These are phyloP conservation scores for Ploettnerulaceae sp. DNA, from an alignment of 2,329 filamentous ascomycete genomes.

Conservation along the genomic window DNA sequence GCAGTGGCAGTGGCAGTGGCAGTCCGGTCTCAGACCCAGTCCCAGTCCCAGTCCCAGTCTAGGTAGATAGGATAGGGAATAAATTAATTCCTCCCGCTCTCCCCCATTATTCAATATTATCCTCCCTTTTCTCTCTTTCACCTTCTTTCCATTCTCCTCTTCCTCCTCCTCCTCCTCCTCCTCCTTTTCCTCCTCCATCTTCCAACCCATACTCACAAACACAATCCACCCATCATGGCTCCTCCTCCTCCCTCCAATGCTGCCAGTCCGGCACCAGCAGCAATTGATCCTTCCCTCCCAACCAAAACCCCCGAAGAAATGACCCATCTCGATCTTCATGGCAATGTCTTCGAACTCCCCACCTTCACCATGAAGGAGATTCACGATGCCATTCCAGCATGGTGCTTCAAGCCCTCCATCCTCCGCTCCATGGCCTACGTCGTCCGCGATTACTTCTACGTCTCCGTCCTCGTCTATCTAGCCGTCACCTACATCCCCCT, in stretches of 20 bases:
- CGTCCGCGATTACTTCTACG: conserved; percentile 51
- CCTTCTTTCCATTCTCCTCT: not conserved
- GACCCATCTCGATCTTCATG: conserved; percentile 33
- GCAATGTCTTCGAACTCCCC: conserved; percentile 33
- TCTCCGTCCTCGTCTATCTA: conserved; percentile 42
- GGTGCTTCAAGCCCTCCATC: conserved; percentile 58
- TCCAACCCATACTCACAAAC: not conserved
- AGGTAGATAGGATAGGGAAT: not conserved
- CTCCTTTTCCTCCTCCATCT: not conserved
- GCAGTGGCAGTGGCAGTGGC: not conserved
- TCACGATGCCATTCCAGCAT: conserved; percentile 49
- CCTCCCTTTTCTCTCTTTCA: not conserved
- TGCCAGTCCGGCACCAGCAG: conserved; percentile 9
- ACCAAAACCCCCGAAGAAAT: conserved; percentile 39
- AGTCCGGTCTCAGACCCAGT: not conserved
- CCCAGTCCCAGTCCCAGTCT: not conserved
- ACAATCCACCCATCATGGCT: conserved; percentile 5
- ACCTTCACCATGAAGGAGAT: conserved; percentile 36
- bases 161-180: not conserved
- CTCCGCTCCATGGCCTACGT: conserved; percentile 53
- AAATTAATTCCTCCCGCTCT: not conserved
- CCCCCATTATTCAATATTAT: not conserved
- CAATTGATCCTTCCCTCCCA: not conserved
- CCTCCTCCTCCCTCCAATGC: not conserved
- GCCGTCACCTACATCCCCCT: conserved; percentile 51